Base-by-base conservation (phyloP, 176 grass and related monocot species). In the Bolboschoenus planiculmis region DNA sequence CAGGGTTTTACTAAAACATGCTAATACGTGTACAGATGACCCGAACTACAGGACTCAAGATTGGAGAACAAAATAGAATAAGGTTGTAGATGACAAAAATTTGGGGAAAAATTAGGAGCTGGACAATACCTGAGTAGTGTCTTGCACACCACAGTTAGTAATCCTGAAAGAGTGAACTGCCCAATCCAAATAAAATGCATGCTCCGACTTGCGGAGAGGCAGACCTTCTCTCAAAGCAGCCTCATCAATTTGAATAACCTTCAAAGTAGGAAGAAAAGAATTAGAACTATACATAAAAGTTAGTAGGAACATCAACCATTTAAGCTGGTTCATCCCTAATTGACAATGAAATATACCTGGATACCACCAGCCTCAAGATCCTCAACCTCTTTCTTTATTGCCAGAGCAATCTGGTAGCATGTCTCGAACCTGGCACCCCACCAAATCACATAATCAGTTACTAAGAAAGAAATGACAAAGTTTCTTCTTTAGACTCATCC, bases 241-340 rank as follows among this genome's bases (percentile, higher is more conserved):
- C 87, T 97, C 95, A 27, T 97, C 95, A 10, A 97, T 97, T 78
- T 97, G 95, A 80, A 97, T 97, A 78, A 97, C 92, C 95, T 97
- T 85, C 31, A 86, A 74, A 68, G 14, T 79, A 59, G 16, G 51
- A 61, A 80, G 66, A 59, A 36, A 61, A 13, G 59, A 24, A 63
- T 78, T 30, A 67, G 18, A 54, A 61, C 42, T 21, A 39, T 26
- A 82, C 10, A 51, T 63, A 48, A 27, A 67, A 21, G 35, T 82
- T 30, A 27, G 26, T 81, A 18, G 67, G 84, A 43, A 79, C 46
- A 34, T 53, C 10, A 50, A 59, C 59, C 20, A 10, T 57, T 33
- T 55, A 15, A 70, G 46, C 14, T 77, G 43, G 24, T 51, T 51
- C 43, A 76, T 30, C 71, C 40, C 10, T 31, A 53, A 33, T 74